Evolutionary conservation across 164 flowering plant genomes (phyloP).

Genomic region (Magnolia sinica): DNA sequence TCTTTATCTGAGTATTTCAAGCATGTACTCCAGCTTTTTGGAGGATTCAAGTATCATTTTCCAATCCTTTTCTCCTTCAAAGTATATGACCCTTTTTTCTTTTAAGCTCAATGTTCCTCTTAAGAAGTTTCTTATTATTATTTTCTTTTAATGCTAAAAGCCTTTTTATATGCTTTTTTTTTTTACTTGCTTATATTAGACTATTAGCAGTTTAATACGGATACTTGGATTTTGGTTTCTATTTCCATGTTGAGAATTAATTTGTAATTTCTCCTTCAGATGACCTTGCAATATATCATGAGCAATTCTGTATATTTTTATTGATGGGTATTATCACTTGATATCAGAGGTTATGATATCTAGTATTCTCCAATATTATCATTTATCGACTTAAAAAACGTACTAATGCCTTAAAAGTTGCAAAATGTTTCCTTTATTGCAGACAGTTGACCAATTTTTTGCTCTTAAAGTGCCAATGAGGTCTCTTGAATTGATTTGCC

Average conservation of each 20-base stretch:
- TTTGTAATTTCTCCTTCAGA: not conserved
- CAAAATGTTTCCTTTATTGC: constrained; percentile 17
- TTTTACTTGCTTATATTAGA: not conserved
- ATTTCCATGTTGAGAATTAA: not conserved
- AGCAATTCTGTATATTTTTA: no score
- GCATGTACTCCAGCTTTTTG: no score
- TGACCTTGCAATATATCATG: not conserved
- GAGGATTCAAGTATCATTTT: no score
- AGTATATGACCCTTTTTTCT: not conserved
- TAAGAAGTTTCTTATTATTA: not conserved
- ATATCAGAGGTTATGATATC: not conserved
- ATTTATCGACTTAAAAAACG: not conserved
- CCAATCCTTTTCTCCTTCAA: no score
- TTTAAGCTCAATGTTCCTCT: not conserved
- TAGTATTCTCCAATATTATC: not conserved
- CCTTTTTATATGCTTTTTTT: not conserved
- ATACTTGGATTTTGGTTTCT: not conserved
- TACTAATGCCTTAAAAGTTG: not conserved
- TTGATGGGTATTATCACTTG: not conserved
- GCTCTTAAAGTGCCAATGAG: constrained; percentile 91
- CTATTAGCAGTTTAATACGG: not conserved
- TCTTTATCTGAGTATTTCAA: no score
- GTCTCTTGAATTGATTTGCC: constrained; percentile 55
- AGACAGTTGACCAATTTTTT: constrained; percentile 95
- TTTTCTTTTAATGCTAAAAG: not conserved